Evolutionary conservation across 345 rosid genomes (phyloP).

Genomic region (Kernera saxatilis): DNA sequence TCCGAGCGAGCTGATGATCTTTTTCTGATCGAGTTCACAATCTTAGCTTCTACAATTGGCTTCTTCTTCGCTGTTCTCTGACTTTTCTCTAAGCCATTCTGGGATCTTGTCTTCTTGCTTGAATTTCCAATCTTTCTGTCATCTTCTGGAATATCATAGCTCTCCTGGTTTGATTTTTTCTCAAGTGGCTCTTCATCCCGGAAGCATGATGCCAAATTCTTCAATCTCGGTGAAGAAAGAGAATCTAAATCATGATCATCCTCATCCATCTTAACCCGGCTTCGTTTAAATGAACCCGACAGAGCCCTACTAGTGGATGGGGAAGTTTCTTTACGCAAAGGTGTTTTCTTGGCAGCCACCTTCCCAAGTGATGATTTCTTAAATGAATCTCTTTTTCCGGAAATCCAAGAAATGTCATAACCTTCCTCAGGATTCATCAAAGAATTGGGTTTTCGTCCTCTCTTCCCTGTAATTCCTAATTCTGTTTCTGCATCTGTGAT

Average conservation of each 20-base stretch:
- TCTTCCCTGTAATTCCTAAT: slow-evolving; percentile 38
- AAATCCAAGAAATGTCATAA: slow-evolving; percentile 49
- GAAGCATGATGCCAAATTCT: slow-evolving; percentile 19
- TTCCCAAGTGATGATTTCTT: slow-evolving; percentile 27
- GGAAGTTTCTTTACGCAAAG: slow-evolving; percentile 17
- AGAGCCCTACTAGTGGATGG: slow-evolving; percentile 21
- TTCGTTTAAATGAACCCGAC: slow-evolving; percentile 31
- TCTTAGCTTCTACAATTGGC: slow-evolving; percentile 16
- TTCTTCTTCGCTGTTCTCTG: slow-evolving; percentile 19
- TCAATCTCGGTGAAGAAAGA: slow-evolving; percentile 22
- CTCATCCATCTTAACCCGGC: slow-evolving; percentile 30
- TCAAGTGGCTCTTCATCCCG: slow-evolving; percentile 26
- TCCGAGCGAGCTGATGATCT: slow-evolving; percentile 15
- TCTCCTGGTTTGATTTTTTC: slow-evolving; percentile 30
- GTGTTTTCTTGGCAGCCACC: slow-evolving; percentile 30
- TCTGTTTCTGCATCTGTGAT: slow-evolving; percentile 35
- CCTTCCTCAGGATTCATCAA: slow-evolving; percentile 72
- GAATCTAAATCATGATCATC: slow-evolving; percentile 36
- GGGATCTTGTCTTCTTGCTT: slow-evolving; percentile 25
- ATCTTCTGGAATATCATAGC: slow-evolving; percentile 17
- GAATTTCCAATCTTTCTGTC: slow-evolving; percentile 23
- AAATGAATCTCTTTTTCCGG: slow-evolving; percentile 24
- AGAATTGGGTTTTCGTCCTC: slow-evolving; percentile 65
- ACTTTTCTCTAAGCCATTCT: slow-evolving; percentile 14
- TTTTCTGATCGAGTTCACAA: slow-evolving; percentile 13